Conservation (phyloP, 805 yeast species). For the Ogataea nakhonphanomensis region DNA sequence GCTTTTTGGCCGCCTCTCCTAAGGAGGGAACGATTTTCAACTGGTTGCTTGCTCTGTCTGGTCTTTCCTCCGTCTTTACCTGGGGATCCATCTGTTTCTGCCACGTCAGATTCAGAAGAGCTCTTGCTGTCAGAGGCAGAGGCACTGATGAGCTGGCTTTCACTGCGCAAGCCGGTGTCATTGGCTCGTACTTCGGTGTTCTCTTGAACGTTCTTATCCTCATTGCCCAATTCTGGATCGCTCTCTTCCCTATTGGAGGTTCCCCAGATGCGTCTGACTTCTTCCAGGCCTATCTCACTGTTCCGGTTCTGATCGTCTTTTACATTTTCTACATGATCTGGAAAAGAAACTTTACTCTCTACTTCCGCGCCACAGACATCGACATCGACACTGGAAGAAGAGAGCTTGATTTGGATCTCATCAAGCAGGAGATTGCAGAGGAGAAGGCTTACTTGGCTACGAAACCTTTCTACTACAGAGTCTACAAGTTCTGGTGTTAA, state of each 20-base stretch:
- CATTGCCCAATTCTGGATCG: slow-evolving; percentile 79
- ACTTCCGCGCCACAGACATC: slow-evolving; percentile 45
- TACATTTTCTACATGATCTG: slow-evolving; percentile 34
- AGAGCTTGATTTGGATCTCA: slow-evolving; percentile 51
- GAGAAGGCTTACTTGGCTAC: slow-evolving; percentile 48
- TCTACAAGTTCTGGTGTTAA: slow-evolving; percentile 58
- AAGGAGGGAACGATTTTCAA: slow-evolving; percentile 56
- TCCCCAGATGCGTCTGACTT: slow-evolving; percentile 53
- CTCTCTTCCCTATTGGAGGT: slow-evolving; percentile 63
- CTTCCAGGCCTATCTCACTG: slow-evolving; percentile 64
- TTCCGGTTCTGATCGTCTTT: slow-evolving; percentile 57
- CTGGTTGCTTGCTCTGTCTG: slow-evolving; percentile 77
- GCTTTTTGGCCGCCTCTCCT: slow-evolving; percentile 61
- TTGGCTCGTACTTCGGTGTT: slow-evolving; percentile 64
- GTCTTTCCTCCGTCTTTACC: slow-evolving; percentile 71
- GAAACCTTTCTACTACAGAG: slow-evolving; percentile 46
- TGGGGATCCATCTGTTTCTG: slow-evolving; percentile 74
- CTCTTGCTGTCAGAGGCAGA: slow-evolving; percentile 64
- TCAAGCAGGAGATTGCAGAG: slow-evolving; percentile 55
- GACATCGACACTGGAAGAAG: slow-evolving; percentile 66
- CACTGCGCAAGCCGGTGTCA: slow-evolving; percentile 62
- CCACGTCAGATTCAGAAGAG: slow-evolving; percentile 69
- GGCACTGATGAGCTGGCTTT: slow-evolving; percentile 64
- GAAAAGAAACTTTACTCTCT: slow-evolving; percentile 43
- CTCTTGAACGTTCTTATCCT: slow-evolving; percentile 56